Base-by-base conservation (phyloP, 495 filamentous ascomycete species). In the Letharia lupina region DNA sequence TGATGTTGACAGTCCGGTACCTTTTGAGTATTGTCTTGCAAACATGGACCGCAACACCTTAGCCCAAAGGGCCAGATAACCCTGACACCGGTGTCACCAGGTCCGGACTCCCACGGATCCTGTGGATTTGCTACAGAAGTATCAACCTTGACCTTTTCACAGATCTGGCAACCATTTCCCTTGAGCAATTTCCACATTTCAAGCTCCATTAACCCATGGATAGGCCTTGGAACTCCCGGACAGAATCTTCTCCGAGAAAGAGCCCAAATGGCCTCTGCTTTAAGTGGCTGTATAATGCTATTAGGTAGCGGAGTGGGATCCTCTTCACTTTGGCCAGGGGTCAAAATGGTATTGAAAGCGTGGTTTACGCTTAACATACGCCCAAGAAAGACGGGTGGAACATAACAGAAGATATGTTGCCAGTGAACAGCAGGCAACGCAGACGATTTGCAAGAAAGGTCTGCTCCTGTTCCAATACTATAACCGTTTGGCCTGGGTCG, bases 11-110 rank as follows among this genome's bases (percentile, higher is more conserved):
- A 31, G 64, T 39, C 6, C 74, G 77, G 65, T 76, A 90, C 89
- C 81, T 86, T 89, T 67, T 82, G 71, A 41, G 84, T 82, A 39
- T 70, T 77, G 47, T 78, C 68, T 61, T 79, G 63, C n/a, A 90
- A 75, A 73, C 89, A 93, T 28, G 73, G 40, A 6, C 79, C 85
- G 72, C 89, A 93, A 45, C 80, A 75, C 60, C 83, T 79, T 39
- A 84, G 73, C 28, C 77, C 85, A 73, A 91, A 90, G 1, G 86
- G 75, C 87, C 89, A 93, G 33, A 90, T 74, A 23, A 78, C 72
- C 56, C 78, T 77, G 23, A 86, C 77, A 11, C 80, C 80, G 48
- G 81, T 71, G 40, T 73, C 62, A 23, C 82, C 84, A 20, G 86
- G 85, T 15, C 83, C 82, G 57, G 75, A 71, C 64, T 81, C 79